Conservation (phyloP, 345 rosid species). For the Citrus hindsii region DNA sequence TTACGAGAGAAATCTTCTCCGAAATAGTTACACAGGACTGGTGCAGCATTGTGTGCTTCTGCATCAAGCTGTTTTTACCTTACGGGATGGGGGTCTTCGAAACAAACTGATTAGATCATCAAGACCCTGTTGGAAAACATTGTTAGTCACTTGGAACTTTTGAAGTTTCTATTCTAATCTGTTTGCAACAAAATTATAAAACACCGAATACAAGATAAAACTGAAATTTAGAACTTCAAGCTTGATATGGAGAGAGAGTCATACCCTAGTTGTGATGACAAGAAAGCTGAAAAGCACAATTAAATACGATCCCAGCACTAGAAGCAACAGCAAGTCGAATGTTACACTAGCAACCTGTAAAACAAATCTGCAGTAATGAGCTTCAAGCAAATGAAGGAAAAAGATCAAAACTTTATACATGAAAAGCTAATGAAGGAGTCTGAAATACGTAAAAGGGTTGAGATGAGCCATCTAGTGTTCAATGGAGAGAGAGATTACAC, state of each 20-base stretch:
- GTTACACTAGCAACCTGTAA: conserved; percentile 98
- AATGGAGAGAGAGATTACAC: not conserved
- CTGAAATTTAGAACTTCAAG: not conserved
- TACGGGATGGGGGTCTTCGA: conserved; percentile 88
- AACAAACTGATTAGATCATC: conserved; percentile 94
- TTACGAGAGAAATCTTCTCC: conserved; percentile 7
- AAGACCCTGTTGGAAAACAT: conserved; percentile 60
- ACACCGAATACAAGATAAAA: not conserved
- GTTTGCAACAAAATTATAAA: not conserved
- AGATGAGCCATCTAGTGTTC: not conserved
- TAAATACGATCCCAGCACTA: conserved; percentile 86
- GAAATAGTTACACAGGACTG: not conserved
- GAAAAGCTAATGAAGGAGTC: not conserved
- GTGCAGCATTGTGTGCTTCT: not conserved
- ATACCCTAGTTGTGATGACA: conserved; percentile 92
- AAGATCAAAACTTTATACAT: not conserved
- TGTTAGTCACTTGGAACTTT: not conserved
- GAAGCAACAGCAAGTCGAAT: conserved; percentile 87
- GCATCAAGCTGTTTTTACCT: conserved; percentile 64
- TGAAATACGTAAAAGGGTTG: not conserved
- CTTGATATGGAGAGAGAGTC: conserved; percentile 3
- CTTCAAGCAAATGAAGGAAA: not conserved
- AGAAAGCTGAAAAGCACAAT: conserved; percentile 91
- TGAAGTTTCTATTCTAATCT: not conserved
- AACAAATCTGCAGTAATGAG: conserved; percentile 9